A percentile compares a stretch with the other conserved stretches of the same genome.
Conservation (phyloP, 2,329 filamentous ascomycete species). For the Scytalidium lignicola region DNA sequence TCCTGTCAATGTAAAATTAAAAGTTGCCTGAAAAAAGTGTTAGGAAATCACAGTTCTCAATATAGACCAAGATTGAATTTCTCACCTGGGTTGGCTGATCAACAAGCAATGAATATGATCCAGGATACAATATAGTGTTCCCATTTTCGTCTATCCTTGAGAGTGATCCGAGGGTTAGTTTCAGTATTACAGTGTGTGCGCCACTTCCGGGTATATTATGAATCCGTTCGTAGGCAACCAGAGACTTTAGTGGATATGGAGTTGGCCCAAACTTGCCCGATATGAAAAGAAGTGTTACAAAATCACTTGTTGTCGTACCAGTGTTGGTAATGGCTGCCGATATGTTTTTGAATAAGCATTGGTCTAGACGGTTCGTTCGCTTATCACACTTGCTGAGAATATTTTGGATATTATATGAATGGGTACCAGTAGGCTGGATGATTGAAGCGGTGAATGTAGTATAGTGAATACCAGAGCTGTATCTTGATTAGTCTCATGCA, state of each 20-base stretch:
- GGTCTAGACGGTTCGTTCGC: conserved; percentile 3
- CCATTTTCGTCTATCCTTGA: background rate
- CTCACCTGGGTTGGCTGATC: too few species aligned
- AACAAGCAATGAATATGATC: background rate
- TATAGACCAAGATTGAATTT: too few species aligned
- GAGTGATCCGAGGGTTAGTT: background rate
- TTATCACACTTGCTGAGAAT: background rate
- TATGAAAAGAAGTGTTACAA: conserved; percentile 46
- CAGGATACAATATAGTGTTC: background rate
- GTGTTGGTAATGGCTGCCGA: conserved; percentile 35
- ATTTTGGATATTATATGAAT: too few species aligned
- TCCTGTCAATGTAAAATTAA: too few species aligned
- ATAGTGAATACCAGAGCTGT: conserved; percentile 13
- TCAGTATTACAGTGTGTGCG: background rate
- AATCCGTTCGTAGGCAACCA: conserved; percentile 39
- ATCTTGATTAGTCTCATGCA: conserved; percentile 53
- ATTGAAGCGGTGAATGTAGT: conserved; percentile 10
- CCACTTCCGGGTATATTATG: background rate
- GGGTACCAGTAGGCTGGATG: too few species aligned
- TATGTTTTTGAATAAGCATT: conserved; percentile 30
- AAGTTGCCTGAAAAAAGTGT: too few species aligned
- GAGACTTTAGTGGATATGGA: conserved; percentile 47
- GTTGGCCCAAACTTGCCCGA: conserved; percentile 37
- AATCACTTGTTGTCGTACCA: conserved; percentile 46
- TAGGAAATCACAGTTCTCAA: too few species aligned